Conservation (phyloP, 352 stramenopile species). For the Stephanocyclus meneghinianus region DNA sequence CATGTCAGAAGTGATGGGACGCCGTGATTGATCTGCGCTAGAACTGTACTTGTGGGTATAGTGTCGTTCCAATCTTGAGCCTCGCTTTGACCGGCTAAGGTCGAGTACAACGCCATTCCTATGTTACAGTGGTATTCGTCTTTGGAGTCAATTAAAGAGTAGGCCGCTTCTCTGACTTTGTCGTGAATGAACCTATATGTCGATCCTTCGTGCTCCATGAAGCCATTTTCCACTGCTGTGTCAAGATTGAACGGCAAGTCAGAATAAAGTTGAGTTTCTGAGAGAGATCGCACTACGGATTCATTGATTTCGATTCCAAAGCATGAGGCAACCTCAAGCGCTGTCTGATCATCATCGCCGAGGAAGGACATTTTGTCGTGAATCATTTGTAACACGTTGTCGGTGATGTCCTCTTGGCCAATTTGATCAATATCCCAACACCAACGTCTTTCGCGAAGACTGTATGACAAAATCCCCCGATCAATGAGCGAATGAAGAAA, state of each 20-base stretch:
- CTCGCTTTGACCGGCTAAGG: neutral
- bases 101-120: constrained; percentile 9
- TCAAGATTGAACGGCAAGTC: neutral
- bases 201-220: constrained; percentile 8
- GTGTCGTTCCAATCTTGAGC: neutral
- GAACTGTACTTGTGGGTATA: constrained; percentile 8
- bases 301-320: constrained; percentile 23
- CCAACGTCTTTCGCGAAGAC: constrained; percentile 13
- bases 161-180: constrained; percentile 37
- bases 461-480: constrained; percentile 16
- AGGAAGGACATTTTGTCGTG: constrained; percentile 11
- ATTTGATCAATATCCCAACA: constrained; percentile 22
- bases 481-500: constrained; percentile 26
- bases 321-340: constrained; percentile 23
- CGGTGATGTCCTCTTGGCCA: constrained; percentile 16
- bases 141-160: constrained; percentile 10
- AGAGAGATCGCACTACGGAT: constrained; percentile 3
- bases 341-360: neutral
- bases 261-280: constrained; percentile 7
- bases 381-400: constrained; percentile 33
- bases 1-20: neutral
- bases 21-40: constrained; percentile 50
- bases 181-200: constrained; percentile 29
- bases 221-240: constrained; percentile 5
- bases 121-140: constrained; percentile 21